These are phyloP conservation scores for Pichia sp. DNA, from an alignment of 1,139 yeast species.

Conservation along the genomic window DNA sequence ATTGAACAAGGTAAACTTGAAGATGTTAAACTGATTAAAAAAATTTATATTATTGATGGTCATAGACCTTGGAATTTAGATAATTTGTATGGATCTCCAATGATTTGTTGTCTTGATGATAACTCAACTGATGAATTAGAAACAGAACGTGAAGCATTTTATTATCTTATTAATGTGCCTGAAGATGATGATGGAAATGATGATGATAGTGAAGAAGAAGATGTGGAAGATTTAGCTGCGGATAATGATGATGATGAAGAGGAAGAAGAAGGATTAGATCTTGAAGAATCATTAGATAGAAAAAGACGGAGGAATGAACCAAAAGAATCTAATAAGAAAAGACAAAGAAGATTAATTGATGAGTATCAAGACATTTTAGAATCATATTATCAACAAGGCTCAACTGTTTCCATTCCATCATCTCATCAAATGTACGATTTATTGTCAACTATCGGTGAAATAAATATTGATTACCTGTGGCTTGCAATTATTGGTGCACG, in stretches of 20 bases:
- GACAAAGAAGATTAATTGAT: slow-evolving; percentile 28
- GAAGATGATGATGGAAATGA: slow-evolving; percentile 35
- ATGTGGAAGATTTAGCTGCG: slow-evolving; percentile 23
- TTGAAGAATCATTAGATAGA: slow-evolving; percentile 31
- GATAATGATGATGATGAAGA: slow-evolving; percentile 29
- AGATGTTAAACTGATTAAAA: slow-evolving; percentile 35
- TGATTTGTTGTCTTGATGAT: slow-evolving; percentile 82
- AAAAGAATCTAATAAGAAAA: slow-evolving; percentile 37
- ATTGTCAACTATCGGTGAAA: slow-evolving; percentile 73
- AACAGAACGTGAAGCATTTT: slow-evolving; percentile 53
- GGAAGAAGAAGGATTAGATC: slow-evolving; percentile 31
- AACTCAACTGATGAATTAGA: slow-evolving; percentile 59
- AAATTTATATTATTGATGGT: slow-evolving; percentile 79
- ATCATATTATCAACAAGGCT: slow-evolving; percentile 74
- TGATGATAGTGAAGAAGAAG: slow-evolving; percentile 30
- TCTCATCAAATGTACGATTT: slow-evolving; percentile 78
- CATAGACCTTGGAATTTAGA: slow-evolving; percentile 96
- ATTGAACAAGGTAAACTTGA: slow-evolving; percentile 7
- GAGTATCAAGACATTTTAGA: slow-evolving; percentile 54
- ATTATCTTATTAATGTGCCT: slow-evolving; percentile 38
- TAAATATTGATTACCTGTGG: slow-evolving; percentile 71
- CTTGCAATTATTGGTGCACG: slow-evolving; percentile 83
- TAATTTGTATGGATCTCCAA: slow-evolving; percentile 80
- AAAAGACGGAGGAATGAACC: slow-evolving; percentile 13
- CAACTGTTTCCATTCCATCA: slow-evolving; percentile 67